These are phyloP conservation scores for Trichosporon sp. DNA, from an alignment of 1,284 basidiomycete species.

Conservation along the genomic window DNA sequence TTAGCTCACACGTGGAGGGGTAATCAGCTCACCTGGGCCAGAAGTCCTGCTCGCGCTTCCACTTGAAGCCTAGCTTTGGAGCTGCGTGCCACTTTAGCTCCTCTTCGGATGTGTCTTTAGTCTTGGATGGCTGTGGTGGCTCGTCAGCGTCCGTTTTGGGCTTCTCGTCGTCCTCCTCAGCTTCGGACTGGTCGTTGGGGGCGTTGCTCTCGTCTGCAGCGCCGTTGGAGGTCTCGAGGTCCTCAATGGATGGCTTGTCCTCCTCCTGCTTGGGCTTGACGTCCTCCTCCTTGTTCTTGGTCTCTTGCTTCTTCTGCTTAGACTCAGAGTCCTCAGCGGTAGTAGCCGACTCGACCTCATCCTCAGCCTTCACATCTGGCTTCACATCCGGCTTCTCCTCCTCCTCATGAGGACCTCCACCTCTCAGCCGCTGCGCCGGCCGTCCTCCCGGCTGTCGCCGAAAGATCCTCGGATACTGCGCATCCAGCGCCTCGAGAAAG, in stretches of 20 bases:
- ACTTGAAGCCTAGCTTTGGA: constrained; percentile 16
- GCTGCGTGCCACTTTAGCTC: background rate
- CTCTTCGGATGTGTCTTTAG: constrained; percentile 19
- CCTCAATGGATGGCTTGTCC: background rate
- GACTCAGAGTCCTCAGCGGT: no score
- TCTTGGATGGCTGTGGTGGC: constrained; percentile 9
- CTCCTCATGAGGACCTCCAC: constrained; percentile 11
- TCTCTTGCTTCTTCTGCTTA: no score
- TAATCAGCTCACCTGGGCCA: constrained; percentile 24
- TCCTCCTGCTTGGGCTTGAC: background rate
- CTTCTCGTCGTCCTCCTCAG: background rate
- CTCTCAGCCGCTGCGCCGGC: constrained; percentile 8
- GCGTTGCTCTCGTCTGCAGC: background rate
- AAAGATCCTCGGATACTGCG: constrained; percentile 17
- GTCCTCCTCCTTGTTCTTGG: background rate
- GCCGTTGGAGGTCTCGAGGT: background rate
- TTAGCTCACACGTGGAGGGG: constrained; percentile 5
- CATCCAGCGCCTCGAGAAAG: constrained; percentile 16
- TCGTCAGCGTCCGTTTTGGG: background rate
- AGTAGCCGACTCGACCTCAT: background rate
- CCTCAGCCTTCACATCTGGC: background rate
- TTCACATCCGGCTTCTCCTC: background rate
- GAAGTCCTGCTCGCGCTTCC: constrained; percentile 39
- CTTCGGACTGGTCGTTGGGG: background rate
- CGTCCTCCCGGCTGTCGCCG: constrained; percentile 6